Evolutionary conservation across 1,284 basidiomycete genomes (phyloP).

Genomic region (Melampsora abietis-canadensis): DNA sequence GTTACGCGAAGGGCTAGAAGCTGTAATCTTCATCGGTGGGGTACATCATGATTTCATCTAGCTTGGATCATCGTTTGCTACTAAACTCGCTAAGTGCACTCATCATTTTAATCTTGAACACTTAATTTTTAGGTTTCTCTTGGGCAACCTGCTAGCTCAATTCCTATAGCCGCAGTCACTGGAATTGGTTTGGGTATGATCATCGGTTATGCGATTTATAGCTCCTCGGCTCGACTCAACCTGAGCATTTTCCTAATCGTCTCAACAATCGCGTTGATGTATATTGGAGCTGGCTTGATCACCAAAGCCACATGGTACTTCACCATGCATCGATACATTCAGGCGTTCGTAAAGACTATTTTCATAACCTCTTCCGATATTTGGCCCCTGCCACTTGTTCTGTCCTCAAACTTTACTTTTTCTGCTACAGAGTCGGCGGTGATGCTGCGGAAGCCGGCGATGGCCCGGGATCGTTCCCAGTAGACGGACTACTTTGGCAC

Average conservation of each 20-base stretch:
- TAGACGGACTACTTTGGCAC: slow-evolving; percentile 79
- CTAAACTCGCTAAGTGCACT: background rate
- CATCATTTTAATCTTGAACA: background rate
- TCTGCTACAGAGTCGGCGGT: slow-evolving; percentile 61
- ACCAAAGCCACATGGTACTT: slow-evolving; percentile 37
- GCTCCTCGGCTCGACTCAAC: slow-evolving; percentile 70
- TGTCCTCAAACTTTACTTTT: too few relatives aligned
- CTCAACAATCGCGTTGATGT: slow-evolving; percentile 31
- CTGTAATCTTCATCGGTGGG: slow-evolving; percentile 86
- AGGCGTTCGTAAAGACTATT: slow-evolving; percentile 3
- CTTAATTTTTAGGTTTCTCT: slow-evolving; percentile 63
- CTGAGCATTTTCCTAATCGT: slow-evolving; percentile 37
- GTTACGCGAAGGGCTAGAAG: slow-evolving; percentile 86
- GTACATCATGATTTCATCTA: slow-evolving; percentile 55
- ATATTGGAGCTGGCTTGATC: slow-evolving; percentile 35
- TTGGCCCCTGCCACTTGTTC: too few relatives aligned
- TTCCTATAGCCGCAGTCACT: slow-evolving; percentile 80
- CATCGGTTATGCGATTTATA: slow-evolving; percentile 67
- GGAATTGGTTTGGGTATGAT: slow-evolving; percentile 72
- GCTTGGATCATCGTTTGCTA: background rate
- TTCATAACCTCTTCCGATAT: background rate
- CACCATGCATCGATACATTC: slow-evolving; percentile 39
- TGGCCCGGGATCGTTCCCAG: slow-evolving; percentile 75
- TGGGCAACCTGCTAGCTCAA: slow-evolving; percentile 71
- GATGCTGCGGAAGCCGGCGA: slow-evolving; percentile 74